phyloP scores from a whole-genome alignment of 73 alveolate species.

The Paramecium octaurelia region DNA sequence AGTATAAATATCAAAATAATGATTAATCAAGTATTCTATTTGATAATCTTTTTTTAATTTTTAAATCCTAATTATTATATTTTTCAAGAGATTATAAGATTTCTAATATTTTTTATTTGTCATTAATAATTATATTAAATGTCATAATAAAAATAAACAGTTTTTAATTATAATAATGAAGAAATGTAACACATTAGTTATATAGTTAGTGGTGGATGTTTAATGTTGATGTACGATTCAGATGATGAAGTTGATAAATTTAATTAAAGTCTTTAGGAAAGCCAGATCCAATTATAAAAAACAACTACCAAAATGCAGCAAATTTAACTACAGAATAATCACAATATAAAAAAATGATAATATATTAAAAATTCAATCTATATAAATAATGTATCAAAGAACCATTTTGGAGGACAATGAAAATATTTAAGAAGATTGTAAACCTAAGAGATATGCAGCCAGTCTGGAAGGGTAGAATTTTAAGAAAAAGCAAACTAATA shows the following conservation, averaged over 20 bases:
- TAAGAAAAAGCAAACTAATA: background rate
- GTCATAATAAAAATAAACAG: conserved; percentile 10
- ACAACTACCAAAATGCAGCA: background rate
- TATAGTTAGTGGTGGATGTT: conserved; percentile 19
- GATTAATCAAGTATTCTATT: no score
- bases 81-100: background rate
- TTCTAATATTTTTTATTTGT: background rate
- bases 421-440: conserved; percentile 30
- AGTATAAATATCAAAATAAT: no score
- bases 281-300: background rate
- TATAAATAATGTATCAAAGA: background rate
- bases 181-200: background rate
- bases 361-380: background rate
- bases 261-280: background rate
- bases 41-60: no score
- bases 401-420: conserved; percentile 28
- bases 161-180: conserved; percentile 10
- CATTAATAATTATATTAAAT: background rate
- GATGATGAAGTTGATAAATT: conserved; percentile 40
- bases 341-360: background rate
- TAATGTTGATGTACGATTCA: conserved; percentile 52
- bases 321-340: background rate
- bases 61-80: no score
- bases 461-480: background rate
- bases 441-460: conserved; percentile 26